A percentile compares a stretch with the other conserved stretches of the same genome.
phyloP scores from a whole-genome alignment of 2,329 filamentous ascomycete genomes.

The Penicillium italicum region DNA sequence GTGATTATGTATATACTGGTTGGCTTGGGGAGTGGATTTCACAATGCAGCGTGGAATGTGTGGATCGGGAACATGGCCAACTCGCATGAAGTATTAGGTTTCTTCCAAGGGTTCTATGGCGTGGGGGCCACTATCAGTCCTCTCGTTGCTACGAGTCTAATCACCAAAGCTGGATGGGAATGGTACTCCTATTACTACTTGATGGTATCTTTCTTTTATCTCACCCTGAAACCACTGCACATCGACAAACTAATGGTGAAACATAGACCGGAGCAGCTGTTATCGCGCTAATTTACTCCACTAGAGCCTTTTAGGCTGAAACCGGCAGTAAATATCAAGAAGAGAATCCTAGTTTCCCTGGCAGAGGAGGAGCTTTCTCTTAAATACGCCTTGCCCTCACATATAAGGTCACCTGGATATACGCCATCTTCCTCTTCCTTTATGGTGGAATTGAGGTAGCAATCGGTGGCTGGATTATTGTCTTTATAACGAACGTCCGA shows the following conservation, averaged over 20 bases:
- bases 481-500: constrained; percentile 70
- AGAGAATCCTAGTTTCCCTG: constrained; percentile 16
- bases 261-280: constrained; percentile 16
- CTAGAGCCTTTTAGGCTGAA: constrained; percentile 20
- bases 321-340: constrained; percentile 18
- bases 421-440: constrained; percentile 62
- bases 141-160: constrained; percentile 67
- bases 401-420: constrained; percentile 64
- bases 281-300: constrained; percentile 14
- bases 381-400: constrained; percentile 43
- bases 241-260: background rate
- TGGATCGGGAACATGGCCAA: constrained; percentile 68
- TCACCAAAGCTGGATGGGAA: constrained; percentile 51
- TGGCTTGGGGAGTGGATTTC: constrained; percentile 38
- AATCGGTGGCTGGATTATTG: constrained; percentile 64
- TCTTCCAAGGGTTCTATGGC: constrained; percentile 70
- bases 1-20: constrained; percentile 35
- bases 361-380: constrained; percentile 8
- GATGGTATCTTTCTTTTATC: constrained; percentile 7
- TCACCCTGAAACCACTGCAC: background rate
- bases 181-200: constrained; percentile 20
- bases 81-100: constrained; percentile 68
- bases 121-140: constrained; percentile 51
- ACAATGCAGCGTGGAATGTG: constrained; percentile 55
- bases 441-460: constrained; percentile 19